Base-by-base conservation (phyloP, 2,329 filamentous ascomycete species). In the Eutypa lata region DNA sequence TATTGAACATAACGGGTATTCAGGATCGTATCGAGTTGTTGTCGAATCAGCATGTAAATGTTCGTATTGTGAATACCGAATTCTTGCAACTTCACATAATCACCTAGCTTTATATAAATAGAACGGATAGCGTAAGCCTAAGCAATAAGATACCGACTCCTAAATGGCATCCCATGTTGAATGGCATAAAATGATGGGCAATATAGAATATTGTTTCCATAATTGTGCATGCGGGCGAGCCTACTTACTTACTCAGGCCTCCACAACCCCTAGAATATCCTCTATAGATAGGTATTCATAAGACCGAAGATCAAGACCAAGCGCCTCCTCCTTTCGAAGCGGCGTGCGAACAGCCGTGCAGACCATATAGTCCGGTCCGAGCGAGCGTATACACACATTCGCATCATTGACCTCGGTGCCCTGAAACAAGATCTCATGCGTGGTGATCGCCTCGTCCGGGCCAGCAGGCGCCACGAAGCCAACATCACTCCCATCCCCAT, bases 351-450 rank as follows among this genome's bases (percentile, higher is more conserved):
- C 71, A 2, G 76, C 79, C 22, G 79, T 78, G 55, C 76, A 78
- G 51, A 80, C 71, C 77, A 83, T 82, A 66, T 76, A 83, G 45
- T 81, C 76, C 10, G 65, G 62, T 0, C 76, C 78, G 26, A 81
- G 59, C 5, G 76, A 68, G 35, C 75, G 63, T 33, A 78, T 58
- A 52, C 70, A 73, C 7, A 78, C 63, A 48, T 76, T 75, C 26
- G 69, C 73, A 51, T 74, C 71, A 16, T 71, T 67, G 6, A 76
- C 71, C 59, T 53, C 67, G n/a, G 45, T 22, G 7, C 74, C 74
- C 45, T 63, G 57, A 50, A 78, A 74, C 49, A 65, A 48, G n/a
- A 78, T 67, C 48, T 76, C 72, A 40, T 71, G 65, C 8, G 57
- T 55, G 45, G 54, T 62, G 22, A 76, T 67, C 31, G 69, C 62